Evolutionary conservation across 108 stramenopile genomes (phyloP).

Genomic region (Cylindrotheca closterium): DNA sequence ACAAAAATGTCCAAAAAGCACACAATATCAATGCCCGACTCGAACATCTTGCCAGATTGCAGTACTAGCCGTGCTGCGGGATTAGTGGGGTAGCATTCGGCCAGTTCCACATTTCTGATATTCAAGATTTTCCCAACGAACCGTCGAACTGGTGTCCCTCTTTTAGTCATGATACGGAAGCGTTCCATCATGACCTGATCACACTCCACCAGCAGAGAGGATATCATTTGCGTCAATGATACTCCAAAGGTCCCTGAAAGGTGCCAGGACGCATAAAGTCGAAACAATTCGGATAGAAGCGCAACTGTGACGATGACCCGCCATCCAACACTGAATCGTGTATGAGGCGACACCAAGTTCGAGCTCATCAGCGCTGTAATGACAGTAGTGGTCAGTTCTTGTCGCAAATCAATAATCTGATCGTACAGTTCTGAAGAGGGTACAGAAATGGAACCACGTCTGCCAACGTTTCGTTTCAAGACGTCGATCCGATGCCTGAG

Average conservation of each 20-base stretch:
- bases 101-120: constrained; percentile 32
- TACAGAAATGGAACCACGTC: constrained; percentile 6
- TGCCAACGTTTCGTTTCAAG: constrained; percentile 36
- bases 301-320: constrained; percentile 56
- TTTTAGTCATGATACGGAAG: background rate
- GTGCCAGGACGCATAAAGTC: constrained; percentile 48
- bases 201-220: constrained; percentile 7
- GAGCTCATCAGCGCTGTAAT: constrained; percentile 4
- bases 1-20: constrained; percentile 68
- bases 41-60: constrained; percentile 34
- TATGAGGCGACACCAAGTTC: constrained; percentile 57
- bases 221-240: constrained; percentile 7
- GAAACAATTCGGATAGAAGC: constrained; percentile 50
- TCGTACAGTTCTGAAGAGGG: constrained; percentile 50
- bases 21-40: constrained; percentile 52
- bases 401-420: constrained; percentile 42
- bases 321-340: constrained; percentile 64
- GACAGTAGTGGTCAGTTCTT: constrained; percentile 40
- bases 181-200: background rate
- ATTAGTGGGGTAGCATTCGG: constrained; percentile 50
- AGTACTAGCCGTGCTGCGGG: constrained; percentile 46
- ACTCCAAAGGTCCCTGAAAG: constrained; percentile 21
- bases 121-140: constrained; percentile 16
- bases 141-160: background rate
- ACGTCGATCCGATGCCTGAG: constrained; percentile 31